Evolutionary conservation across 768 basidiomycete genomes (phyloP).

Genomic region (Trametes gibbosa): DNA sequence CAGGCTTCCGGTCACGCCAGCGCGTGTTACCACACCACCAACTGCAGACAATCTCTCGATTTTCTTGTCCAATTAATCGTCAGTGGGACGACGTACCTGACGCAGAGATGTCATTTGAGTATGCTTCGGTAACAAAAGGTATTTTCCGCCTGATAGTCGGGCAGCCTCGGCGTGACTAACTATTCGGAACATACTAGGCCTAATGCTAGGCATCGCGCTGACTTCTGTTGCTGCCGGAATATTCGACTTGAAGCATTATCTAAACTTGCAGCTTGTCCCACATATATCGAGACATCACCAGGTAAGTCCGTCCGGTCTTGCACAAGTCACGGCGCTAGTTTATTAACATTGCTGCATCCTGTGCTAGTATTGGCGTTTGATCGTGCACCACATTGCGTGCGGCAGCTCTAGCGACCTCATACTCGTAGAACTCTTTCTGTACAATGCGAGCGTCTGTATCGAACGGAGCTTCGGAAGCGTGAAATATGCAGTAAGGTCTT

Average conservation of each 20-base stretch:
- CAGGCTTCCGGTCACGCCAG: background rate
- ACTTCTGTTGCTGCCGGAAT: constrained; percentile 73
- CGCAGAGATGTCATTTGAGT: constrained; percentile 69
- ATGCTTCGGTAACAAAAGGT: constrained; percentile 87
- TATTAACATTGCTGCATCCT: background rate
- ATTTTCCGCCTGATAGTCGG: background rate
- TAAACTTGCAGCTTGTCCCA: constrained; percentile 84
- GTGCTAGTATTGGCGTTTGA: constrained; percentile 88
- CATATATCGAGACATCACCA: constrained; percentile 90
- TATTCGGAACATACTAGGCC: constrained; percentile 41
- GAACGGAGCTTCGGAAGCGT: constrained; percentile 85
- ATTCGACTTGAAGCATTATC: constrained; percentile 86
- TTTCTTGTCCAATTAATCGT: background rate
- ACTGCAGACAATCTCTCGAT: background rate
- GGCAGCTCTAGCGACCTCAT: constrained; percentile 86
- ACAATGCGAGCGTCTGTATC: constrained; percentile 63
- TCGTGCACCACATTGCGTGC: constrained; percentile 71
- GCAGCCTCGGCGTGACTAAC: background rate
- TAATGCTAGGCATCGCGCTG: constrained; percentile 72
- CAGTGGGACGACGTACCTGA: background rate
- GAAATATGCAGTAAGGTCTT: constrained; percentile 73
- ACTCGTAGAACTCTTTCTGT: constrained; percentile 70
- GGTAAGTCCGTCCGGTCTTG: constrained; percentile 42
- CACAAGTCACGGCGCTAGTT: background rate
- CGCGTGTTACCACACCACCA: background rate